Percentiles rank a stretch among this genome's conserved stretches.
phyloP scores from a whole-genome alignment of 805 yeast genomes.

The Yamadazyma laniorum region DNA sequence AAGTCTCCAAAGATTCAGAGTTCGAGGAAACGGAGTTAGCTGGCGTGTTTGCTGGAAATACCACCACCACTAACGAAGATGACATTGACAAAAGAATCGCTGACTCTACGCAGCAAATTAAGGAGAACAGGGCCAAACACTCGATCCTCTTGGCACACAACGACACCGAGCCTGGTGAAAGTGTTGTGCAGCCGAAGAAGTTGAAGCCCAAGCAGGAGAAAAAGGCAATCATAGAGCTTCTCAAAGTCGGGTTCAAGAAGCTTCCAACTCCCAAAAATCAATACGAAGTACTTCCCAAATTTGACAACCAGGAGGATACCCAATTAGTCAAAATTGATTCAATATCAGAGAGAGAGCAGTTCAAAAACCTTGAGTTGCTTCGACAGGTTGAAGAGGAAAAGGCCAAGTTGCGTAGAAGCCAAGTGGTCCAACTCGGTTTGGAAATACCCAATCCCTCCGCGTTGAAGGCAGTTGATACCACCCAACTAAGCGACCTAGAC shows the following conservation, averaged over 20 bases:
- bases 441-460: constrained; percentile 37
- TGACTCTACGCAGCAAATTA: constrained; percentile 32
- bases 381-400: constrained; percentile 27
- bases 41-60: constrained; percentile 6
- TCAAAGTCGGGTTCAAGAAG: constrained; percentile 15
- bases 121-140: constrained; percentile 16
- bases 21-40: constrained; percentile 22
- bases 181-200: background rate
- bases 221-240: constrained; percentile 12
- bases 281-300: constrained; percentile 33
- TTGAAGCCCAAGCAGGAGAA: constrained; percentile 8
- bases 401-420: constrained; percentile 41
- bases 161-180: background rate
- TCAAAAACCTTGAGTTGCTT: constrained; percentile 21
- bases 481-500: constrained; percentile 12
- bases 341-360: constrained; percentile 19
- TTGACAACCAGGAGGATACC: constrained; percentile 19
- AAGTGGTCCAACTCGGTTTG: constrained; percentile 45
- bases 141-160: constrained; percentile 1
- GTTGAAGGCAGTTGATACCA: constrained; percentile 3
- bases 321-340: constrained; percentile 24
- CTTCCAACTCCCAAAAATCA: constrained; percentile 43
- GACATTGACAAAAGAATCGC: constrained; percentile 35
- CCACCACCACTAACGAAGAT: constrained; percentile 8
- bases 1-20: background rate